Evolutionary conservation across 1,139 yeast species (phyloP).

Genomic region (Blastobotrys buckinghamii): DNA sequence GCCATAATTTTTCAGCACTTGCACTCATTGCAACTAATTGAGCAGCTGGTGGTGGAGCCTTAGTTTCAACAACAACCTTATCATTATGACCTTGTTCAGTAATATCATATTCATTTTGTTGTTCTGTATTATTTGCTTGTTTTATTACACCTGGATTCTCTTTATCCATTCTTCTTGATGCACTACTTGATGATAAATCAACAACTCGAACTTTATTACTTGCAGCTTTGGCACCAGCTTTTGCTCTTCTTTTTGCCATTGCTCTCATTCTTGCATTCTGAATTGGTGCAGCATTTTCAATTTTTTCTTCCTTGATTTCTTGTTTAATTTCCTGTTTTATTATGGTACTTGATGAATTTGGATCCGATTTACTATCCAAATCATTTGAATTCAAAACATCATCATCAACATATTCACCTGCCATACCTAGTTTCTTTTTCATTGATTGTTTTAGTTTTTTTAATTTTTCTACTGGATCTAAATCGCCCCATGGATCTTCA

Average conservation of each 20-base stretch:
- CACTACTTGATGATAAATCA: slow-evolving; percentile 73
- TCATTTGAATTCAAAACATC: slow-evolving; percentile 34
- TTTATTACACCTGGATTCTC: slow-evolving; percentile 6
- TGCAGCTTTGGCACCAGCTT: slow-evolving; percentile 64
- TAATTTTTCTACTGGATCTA: slow-evolving; percentile 38
- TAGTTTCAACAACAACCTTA: slow-evolving; percentile 78
- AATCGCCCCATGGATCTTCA: slow-evolving; percentile 33
- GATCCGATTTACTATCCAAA: too few species aligned
- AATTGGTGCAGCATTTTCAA: slow-evolving; percentile 16
- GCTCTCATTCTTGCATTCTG: slow-evolving; percentile 81
- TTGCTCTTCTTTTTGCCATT: slow-evolving; percentile 89
- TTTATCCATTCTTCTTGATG: slow-evolving; percentile 49
- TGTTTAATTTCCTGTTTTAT: slow-evolving; percentile 3
- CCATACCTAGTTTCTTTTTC: slow-evolving; percentile 39
- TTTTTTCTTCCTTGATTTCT: background rate
- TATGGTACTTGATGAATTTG: slow-evolving; percentile 11
- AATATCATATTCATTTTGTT: slow-evolving; percentile 31
- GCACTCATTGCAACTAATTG: slow-evolving; percentile 69
- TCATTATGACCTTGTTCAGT: slow-evolving; percentile 79
- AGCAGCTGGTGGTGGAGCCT: slow-evolving; percentile 59
- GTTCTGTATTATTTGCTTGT: too few species aligned
- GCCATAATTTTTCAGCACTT: slow-evolving; percentile 83
- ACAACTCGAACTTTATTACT: slow-evolving; percentile 52
- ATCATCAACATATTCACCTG: slow-evolving; percentile 38
- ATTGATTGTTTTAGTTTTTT: slow-evolving; percentile 37